Conservation (phyloP, 2,329 filamentous ascomycete genomes). For the Fusarium buharicum region DNA sequence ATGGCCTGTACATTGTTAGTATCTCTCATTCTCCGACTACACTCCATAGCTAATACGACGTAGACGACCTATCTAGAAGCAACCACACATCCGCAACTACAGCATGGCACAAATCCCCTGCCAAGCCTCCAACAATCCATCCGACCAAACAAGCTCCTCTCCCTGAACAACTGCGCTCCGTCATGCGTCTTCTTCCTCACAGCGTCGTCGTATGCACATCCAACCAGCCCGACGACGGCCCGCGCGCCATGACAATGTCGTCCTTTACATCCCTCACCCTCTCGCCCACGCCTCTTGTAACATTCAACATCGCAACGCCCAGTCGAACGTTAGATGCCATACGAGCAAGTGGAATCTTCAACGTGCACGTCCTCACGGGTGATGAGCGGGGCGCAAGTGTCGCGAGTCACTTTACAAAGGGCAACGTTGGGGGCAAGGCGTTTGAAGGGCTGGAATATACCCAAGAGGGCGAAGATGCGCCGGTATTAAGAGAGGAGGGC, state of each 20-base stretch:
- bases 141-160: constrained; percentile 49
- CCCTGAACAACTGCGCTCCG: constrained; percentile 60
- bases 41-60: constrained; percentile 17
- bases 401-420: constrained; percentile 63
- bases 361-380: constrained; percentile 64
- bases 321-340: constrained; percentile 67
- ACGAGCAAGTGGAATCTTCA: constrained; percentile 57
- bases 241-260: constrained; percentile 68
- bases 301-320: constrained; percentile 67
- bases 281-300: constrained; percentile 61
- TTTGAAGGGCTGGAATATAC: constrained; percentile 46
- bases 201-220: constrained; percentile 67
- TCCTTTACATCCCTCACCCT: constrained; percentile 67
- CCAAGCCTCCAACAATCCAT: constrained; percentile 50
- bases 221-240: constrained; percentile 47
- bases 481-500: constrained; percentile 61
- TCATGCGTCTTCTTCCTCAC: constrained; percentile 65
- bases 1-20: constrained; percentile 31
- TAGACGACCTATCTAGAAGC: constrained; percentile 27
- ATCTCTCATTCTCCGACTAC: not conserved
- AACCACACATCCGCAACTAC: constrained; percentile 31
- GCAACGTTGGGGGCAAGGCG: constrained; percentile 55
- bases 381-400: constrained; percentile 59
- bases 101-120: constrained; percentile 48
- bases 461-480: constrained; percentile 45